phyloP scores from a whole-genome alignment of 371 early-diverging fungal genomes.

The Mucor irregularis region DNA sequence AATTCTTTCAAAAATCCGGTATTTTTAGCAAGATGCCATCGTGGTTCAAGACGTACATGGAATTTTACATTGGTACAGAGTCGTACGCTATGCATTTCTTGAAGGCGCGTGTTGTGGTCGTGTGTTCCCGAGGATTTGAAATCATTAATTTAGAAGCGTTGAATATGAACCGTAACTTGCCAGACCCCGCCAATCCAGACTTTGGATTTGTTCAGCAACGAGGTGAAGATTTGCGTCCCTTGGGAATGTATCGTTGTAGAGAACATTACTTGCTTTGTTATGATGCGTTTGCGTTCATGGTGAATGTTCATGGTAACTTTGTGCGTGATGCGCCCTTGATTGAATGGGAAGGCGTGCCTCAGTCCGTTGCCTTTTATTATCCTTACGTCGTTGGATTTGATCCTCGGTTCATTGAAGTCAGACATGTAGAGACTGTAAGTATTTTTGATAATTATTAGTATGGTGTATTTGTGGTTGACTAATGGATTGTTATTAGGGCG shows the following conservation, averaged over 20 bases:
- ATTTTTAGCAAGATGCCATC: slow-evolving; percentile 45
- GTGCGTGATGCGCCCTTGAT: slow-evolving; percentile 22
- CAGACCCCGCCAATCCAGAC: slow-evolving; percentile 36
- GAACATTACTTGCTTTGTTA: slow-evolving; percentile 89
- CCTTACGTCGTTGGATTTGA: slow-evolving; percentile 92
- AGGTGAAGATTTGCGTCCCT: slow-evolving; percentile 55
- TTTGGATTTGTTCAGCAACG: slow-evolving; percentile 41
- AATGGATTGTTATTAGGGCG: slow-evolving; percentile 26
- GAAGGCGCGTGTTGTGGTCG: slow-evolving; percentile 74
- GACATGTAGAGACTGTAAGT: slow-evolving; percentile 79
- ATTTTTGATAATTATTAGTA: background rate
- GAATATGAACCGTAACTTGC: slow-evolving; percentile 56
- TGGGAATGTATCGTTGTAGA: slow-evolving; percentile 81
- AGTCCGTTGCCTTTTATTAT: slow-evolving; percentile 66
- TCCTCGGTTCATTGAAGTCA: slow-evolving; percentile 85
- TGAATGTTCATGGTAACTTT: slow-evolving; percentile 64
- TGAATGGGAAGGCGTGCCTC: slow-evolving; percentile 60
- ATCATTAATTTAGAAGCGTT: slow-evolving; percentile 80
- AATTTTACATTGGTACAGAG: slow-evolving; percentile 85
- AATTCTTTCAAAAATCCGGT: slow-evolving; percentile 35
- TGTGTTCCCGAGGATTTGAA: slow-evolving; percentile 83
- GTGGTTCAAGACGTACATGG: slow-evolving; percentile 51
- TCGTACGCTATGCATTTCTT: slow-evolving; percentile 72
- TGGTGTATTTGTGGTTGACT: background rate
- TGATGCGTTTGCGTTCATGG: slow-evolving; percentile 89